phyloP scores from a whole-genome alignment of 2,329 filamentous ascomycete genomes.

The Xylaria hypoxylon region DNA sequence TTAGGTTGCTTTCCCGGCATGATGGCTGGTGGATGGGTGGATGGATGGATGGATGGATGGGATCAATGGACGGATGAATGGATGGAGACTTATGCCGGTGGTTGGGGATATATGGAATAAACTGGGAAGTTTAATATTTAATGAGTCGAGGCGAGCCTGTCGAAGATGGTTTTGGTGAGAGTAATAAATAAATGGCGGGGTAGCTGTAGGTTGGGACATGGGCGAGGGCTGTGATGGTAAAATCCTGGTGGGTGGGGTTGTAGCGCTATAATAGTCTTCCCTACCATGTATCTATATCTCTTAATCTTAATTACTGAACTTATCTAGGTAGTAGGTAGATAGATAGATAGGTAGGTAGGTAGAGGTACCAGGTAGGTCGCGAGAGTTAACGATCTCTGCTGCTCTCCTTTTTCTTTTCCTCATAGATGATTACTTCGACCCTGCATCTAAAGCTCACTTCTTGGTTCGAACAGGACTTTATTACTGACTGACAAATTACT shows the following conservation, averaged over 20 bases:
- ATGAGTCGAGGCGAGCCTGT: constrained; percentile 17
- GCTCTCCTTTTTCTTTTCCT: neutral
- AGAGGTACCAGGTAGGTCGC: too few relatives aligned
- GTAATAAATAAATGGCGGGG: constrained; percentile 26
- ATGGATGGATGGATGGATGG: too few relatives aligned
- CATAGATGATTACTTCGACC: too few relatives aligned
- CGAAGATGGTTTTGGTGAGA: constrained; percentile 15
- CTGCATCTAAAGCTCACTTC: too few relatives aligned
- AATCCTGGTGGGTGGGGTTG: constrained; percentile 36
- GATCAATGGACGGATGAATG: too few relatives aligned
- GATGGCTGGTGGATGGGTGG: constrained; percentile 42
- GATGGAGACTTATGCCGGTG: constrained; percentile 16
- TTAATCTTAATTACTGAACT: neutral
- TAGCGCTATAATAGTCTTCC: too few relatives aligned
- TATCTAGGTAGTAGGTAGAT: too few relatives aligned
- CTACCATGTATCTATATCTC: too few relatives aligned
- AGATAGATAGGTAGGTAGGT: too few relatives aligned
- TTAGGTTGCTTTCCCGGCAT: constrained; percentile 71
- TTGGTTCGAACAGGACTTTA: neutral
- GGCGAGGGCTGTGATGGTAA: constrained; percentile 18
- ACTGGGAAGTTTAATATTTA: constrained; percentile 13
- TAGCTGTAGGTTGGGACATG: constrained; percentile 15
- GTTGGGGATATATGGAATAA: constrained; percentile 13
- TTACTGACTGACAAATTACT: too few relatives aligned
- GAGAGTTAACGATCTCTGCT: too few relatives aligned